Percentiles rank a stretch among this genome's conserved stretches.
Conservation (phyloP, 192 early-diverging fungal species). For the Entomortierella beljakovae region DNA sequence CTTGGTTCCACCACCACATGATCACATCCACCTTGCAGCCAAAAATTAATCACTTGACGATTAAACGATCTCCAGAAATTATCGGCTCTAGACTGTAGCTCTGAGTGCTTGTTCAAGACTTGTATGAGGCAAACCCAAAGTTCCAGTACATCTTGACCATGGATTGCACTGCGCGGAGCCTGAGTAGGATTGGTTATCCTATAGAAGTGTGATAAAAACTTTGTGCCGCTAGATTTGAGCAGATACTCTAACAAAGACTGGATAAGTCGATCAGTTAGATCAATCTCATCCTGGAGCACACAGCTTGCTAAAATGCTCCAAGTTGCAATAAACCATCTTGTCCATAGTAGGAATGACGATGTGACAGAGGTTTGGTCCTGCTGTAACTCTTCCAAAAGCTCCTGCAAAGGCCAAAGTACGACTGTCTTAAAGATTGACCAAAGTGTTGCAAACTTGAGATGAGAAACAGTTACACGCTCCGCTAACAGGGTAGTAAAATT, state of each 20-base stretch:
- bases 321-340: constrained; percentile 9
- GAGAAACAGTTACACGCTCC: neutral
- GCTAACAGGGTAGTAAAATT: constrained; percentile 1
- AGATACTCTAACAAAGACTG: constrained; percentile 2
- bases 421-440: neutral
- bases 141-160: constrained; percentile 22
- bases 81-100: neutral
- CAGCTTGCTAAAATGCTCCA: constrained; percentile 9
- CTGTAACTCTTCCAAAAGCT: neutral
- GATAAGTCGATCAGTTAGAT: neutral
- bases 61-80: constrained; percentile 37
- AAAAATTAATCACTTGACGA: neutral
- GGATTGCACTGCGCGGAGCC: neutral
- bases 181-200: neutral
- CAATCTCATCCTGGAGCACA: neutral
- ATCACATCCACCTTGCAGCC: neutral
- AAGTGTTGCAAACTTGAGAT: neutral
- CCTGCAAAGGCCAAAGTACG: neutral
- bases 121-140: constrained; percentile 39
- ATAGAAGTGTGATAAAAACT: constrained; percentile 2
- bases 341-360: constrained; percentile 1
- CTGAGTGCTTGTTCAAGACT: constrained; percentile 8
- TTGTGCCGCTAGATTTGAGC: neutral
- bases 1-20: neutral
- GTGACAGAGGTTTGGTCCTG: neutral